Evolutionary conservation across 2,329 filamentous ascomycete species (phyloP).

Genomic region (Arthrobotrys pseudoclavata): DNA sequence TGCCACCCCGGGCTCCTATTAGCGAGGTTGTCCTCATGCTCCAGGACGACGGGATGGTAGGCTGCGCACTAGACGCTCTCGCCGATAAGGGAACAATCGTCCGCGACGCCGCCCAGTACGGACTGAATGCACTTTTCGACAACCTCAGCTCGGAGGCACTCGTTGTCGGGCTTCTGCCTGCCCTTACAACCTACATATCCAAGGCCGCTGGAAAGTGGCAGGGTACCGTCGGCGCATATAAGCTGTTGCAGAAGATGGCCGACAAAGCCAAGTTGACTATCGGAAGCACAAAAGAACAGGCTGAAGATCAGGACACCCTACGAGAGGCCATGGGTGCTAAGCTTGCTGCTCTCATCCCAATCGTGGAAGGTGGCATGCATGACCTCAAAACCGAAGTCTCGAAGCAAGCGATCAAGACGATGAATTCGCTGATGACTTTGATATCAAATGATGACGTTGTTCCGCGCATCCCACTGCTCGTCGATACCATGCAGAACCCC

Average conservation of each 20-base stretch:
- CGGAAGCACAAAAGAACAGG: constrained; percentile 44
- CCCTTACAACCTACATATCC: constrained; percentile 79
- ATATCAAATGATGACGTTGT: constrained; percentile 97
- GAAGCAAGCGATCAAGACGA: constrained; percentile 91
- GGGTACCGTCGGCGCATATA: constrained; percentile 87
- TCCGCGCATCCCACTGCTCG: constrained; percentile 88
- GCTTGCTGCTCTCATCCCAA: constrained; percentile 78
- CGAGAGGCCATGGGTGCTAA: constrained; percentile 62
- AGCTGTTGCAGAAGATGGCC: constrained; percentile 90
- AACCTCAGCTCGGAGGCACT: constrained; percentile 85
- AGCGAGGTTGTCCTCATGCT: constrained; percentile 62
- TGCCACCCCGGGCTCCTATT: constrained; percentile 65
- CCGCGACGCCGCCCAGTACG: constrained; percentile 92
- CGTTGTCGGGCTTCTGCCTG: constrained; percentile 83
- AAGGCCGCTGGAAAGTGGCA: constrained; percentile 97
- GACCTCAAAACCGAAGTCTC: constrained; percentile 90
- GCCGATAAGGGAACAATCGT: constrained; percentile 91
- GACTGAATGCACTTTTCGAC: constrained; percentile 86
- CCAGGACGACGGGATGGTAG: constrained; percentile 77
- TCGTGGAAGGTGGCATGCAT: constrained; percentile 94
- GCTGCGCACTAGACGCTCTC: constrained; percentile 78
- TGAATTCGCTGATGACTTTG: constrained; percentile 89
- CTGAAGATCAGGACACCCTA: constrained; percentile 79
- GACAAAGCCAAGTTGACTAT: constrained; percentile 76
- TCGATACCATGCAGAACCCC: constrained; percentile 95